Base-by-base conservation (phyloP, 2,329 filamentous ascomycete genomes). In the Cordyceps farinosa region DNA sequence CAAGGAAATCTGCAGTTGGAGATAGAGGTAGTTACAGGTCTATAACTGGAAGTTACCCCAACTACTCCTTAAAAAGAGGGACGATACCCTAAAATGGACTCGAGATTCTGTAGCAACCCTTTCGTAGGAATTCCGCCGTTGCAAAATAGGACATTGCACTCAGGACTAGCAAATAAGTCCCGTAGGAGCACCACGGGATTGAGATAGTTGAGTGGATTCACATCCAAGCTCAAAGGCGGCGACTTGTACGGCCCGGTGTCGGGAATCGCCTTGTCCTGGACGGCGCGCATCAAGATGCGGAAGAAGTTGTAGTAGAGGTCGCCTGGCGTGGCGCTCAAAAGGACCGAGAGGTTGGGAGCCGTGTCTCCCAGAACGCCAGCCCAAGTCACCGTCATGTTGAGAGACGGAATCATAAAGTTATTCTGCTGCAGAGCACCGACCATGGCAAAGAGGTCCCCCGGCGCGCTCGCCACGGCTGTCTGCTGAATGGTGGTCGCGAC, bases 221-320 rank as follows among this genome's bases (percentile, higher is more conserved):
- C 38, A 13, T 40, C 38, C 38, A 40, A 40, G 38, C 38, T 40
- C 13, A 40, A 40, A 15, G 38, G 38, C 3, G 38, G 13, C 5
- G 38, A 13, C 38, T 40, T 40, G 38, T 40, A 52, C 5, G 48
- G 48, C n/a, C 48, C 48, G 5, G 48, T 15, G 34, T 52, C 48
- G 17, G 48, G 29, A 11, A 52, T 32, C 5, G 29, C n/a, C 34
- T 32, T 22, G 48, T 32, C 48, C 10, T 30, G 29, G 5, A 52
- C 48, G 5, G 29, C 48, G 27, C 48, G 48, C 48, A 47, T 55
- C 22, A 55, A 34, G 40, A 55, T 55, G 13, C 52, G 52, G 32
- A 55, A 55, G 52, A 55, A 55, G 40, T 42, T 55, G 52, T 55
- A 55, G 52, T 55, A 55, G 6, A 55, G 32, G 7, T 55, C 52